A percentile compares a stretch with the other conserved stretches of the same genome.
These are phyloP conservation scores for Picea abies DNA, from an alignment of 83 land plant species.

Conservation along the genomic window DNA sequence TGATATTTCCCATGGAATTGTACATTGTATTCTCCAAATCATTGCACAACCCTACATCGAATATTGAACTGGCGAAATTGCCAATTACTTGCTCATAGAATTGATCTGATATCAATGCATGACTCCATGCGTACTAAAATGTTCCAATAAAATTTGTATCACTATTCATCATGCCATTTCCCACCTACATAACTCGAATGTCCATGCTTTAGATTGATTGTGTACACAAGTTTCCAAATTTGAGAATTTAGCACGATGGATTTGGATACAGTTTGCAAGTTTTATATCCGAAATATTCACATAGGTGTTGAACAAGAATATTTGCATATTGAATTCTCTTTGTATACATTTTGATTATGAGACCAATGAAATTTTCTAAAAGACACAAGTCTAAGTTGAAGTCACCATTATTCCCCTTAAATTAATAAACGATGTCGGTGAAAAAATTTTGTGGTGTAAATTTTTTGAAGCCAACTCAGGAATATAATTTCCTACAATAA, in stretches of 20 bases:
- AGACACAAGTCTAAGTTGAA: no score
- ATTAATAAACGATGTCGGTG: no score
- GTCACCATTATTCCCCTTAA: no score
- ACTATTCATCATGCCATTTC: slow-evolving; percentile 40
- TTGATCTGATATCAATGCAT: slow-evolving; percentile 26
- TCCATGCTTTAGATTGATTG: background rate
- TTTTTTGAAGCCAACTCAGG: no score
- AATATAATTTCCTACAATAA: no score
- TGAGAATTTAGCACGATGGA: no score
- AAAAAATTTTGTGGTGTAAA: no score
- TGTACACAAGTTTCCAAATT: background rate
- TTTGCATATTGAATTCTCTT: background rate
- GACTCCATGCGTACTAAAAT: slow-evolving; percentile 14
- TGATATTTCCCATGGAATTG: background rate
- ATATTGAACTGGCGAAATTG: background rate
- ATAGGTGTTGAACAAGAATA: background rate
- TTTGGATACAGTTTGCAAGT: background rate
- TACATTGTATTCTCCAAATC: slow-evolving; percentile 8
- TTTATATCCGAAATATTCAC: background rate
- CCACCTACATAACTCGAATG: slow-evolving; percentile 19
- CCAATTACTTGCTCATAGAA: slow-evolving; percentile 19
- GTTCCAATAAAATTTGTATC: slow-evolving; percentile 35
- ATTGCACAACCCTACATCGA: slow-evolving; percentile 14
- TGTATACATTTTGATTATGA: background rate
- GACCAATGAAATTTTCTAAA: background rate